Conservation (phyloP, 495 filamentous ascomycete species). For the Neurospora cerealis region DNA sequence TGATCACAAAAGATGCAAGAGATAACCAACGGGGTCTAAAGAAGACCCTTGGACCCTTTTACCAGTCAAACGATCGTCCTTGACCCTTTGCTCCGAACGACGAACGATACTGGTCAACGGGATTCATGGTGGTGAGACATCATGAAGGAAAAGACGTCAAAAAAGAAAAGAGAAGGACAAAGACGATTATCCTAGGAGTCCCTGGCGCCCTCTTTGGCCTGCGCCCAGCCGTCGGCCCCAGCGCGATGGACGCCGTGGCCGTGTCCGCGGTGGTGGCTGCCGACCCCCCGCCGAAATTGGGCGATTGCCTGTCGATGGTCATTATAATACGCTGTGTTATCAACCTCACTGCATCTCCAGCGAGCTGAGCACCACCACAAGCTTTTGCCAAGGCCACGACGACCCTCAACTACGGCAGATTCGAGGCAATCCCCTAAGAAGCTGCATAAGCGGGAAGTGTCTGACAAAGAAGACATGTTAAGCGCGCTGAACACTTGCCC, state of each 20-base stretch:
- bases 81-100: background rate
- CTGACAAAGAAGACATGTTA: background rate
- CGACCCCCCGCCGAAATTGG: background rate
- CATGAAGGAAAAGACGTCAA: background rate
- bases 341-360: background rate
- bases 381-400: background rate
- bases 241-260: background rate
- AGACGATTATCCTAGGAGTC: background rate
- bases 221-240: background rate
- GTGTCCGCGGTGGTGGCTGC: background rate
- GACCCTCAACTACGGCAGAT: background rate
- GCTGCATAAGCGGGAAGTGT: background rate
- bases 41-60: background rate
- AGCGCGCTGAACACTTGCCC: background rate
- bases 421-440: background rate
- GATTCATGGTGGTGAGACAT: background rate
- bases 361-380: background rate
- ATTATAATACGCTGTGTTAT: background rate
- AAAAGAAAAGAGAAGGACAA: background rate
- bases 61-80: background rate
- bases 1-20: background rate
- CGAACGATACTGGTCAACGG: background rate
- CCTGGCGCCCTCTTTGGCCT: background rate
- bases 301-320: background rate
- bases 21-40: background rate